phyloP scores from a whole-genome alignment of 2,329 filamentous ascomycete genomes.

The Byssoonygena ceratinophila region DNA sequence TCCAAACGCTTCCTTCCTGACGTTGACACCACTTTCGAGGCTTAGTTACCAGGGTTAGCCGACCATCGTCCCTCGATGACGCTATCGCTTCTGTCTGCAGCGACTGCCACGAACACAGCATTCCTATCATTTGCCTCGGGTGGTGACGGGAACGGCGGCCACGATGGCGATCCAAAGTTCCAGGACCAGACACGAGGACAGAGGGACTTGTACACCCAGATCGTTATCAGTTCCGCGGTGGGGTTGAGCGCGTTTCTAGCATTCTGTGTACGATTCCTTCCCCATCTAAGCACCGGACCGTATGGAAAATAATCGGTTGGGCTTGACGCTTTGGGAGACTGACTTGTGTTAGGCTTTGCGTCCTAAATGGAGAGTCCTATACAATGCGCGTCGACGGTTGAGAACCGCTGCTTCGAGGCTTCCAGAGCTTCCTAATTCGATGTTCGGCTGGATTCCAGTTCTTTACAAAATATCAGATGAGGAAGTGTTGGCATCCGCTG shows the following conservation, averaged over 20 bases:
- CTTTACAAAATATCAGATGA: constrained; percentile 78
- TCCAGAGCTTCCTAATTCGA: constrained; percentile 68
- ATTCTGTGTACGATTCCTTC: constrained; percentile 38
- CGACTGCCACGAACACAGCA: constrained; percentile 17
- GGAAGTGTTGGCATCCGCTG: constrained; percentile 78
- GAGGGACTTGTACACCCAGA: constrained; percentile 36
- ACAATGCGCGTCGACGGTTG: constrained; percentile 75
- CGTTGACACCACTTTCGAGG: background rate
- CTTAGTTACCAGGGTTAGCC: background rate
- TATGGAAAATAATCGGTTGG: too few relatives aligned
- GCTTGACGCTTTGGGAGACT: background rate
- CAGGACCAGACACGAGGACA: constrained; percentile 26
- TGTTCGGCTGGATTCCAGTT: constrained; percentile 87
- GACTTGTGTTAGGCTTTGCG: constrained; percentile 56
- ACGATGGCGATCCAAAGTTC: constrained; percentile 22
- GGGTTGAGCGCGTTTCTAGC: constrained; percentile 37
- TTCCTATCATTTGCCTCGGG: constrained; percentile 1
- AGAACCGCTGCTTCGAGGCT: constrained; percentile 54
- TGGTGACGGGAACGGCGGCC: constrained; percentile 6
- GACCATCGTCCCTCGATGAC: constrained; percentile 16
- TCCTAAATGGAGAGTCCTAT: constrained; percentile 82
- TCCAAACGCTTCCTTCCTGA: background rate
- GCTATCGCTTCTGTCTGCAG: constrained; percentile 12
- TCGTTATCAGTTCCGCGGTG: constrained; percentile 35
- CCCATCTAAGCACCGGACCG: background rate